phyloP scores from a whole-genome alignment of 1,139 yeast species.

The Nakaseomyces sp. region DNA sequence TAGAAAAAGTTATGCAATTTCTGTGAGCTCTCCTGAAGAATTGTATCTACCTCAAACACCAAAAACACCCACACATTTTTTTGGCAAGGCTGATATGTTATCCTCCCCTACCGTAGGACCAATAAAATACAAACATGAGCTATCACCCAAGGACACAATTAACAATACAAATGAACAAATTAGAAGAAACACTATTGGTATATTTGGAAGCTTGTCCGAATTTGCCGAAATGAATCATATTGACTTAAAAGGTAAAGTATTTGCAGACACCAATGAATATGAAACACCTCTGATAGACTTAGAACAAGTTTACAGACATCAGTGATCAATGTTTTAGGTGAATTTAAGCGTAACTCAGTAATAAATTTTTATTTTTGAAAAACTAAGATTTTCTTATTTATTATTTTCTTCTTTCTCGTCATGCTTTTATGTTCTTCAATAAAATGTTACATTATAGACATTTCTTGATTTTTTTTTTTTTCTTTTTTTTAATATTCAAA shows the following conservation, averaged over 20 bases:
- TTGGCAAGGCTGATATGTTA: neutral
- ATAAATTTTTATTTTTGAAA: too few relatives aligned
- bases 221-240: conserved; percentile 19
- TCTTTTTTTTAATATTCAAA: neutral
- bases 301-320: neutral
- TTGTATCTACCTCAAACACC: conserved; percentile 1
- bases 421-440: too few relatives aligned
- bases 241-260: conserved; percentile 16
- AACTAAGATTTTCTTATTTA: too few relatives aligned
- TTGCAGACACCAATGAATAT: conserved; percentile 21
- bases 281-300: conserved; percentile 6
- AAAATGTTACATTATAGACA: neutral
- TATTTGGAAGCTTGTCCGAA: conserved; percentile 16
- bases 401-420: too few relatives aligned
- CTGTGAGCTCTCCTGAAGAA: conserved; percentile 6
- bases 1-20: conserved; percentile 12
- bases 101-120: neutral
- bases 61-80: conserved; percentile 5
- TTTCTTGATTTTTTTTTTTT: too few relatives aligned
- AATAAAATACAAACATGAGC: conserved; percentile 10
- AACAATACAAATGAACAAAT: conserved; percentile 24
- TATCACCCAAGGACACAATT: conserved; percentile 17
- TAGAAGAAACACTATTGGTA: conserved; percentile 21
- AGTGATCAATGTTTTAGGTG: too few relatives aligned
- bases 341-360: too few relatives aligned